A percentile compares a stretch with the other conserved stretches of the same genome.
Evolutionary conservation across 2,329 filamentous ascomycete species (phyloP).

Genomic region (Pseudocercospora fuligena): DNA sequence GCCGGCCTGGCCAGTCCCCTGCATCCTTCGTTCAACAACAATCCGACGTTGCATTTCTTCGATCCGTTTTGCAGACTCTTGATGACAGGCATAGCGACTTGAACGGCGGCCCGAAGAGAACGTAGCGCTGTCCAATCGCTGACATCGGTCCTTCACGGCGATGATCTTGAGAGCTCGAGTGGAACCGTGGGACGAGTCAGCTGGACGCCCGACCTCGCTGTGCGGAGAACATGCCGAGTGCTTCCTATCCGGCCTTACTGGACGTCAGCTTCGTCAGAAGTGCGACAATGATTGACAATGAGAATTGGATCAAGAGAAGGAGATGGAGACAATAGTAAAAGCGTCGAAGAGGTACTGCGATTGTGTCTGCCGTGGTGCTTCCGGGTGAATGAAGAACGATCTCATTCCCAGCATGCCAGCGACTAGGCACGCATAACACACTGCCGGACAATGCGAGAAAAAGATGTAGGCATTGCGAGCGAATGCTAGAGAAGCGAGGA

Average conservation of each 20-base stretch:
- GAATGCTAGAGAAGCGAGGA: no score
- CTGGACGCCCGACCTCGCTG: background rate
- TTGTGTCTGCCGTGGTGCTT: no score
- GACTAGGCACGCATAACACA: no score
- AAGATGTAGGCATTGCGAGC: no score
- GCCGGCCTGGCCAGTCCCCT: background rate
- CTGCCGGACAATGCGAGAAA: no score
- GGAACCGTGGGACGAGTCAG: constrained; percentile 3
- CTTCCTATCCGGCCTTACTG: background rate
- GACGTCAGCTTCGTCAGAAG: background rate
- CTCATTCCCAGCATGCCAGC: no score
- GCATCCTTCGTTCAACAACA: background rate
- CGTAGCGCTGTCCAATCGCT: background rate
- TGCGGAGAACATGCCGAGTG: constrained; percentile 2
- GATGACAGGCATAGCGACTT: background rate
- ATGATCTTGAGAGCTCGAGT: background rate
- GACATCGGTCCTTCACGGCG: background rate
- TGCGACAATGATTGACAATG: background rate
- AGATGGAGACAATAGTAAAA: background rate
- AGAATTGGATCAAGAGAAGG: background rate
- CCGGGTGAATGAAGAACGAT: no score
- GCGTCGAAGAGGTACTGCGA: no score
- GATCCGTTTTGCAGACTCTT: background rate
- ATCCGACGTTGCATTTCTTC: background rate
- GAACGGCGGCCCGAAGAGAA: background rate